These are phyloP conservation scores for Edaphochlamys debaryana DNA, from an alignment of 139 green algal genomes.

Conservation along the genomic window DNA sequence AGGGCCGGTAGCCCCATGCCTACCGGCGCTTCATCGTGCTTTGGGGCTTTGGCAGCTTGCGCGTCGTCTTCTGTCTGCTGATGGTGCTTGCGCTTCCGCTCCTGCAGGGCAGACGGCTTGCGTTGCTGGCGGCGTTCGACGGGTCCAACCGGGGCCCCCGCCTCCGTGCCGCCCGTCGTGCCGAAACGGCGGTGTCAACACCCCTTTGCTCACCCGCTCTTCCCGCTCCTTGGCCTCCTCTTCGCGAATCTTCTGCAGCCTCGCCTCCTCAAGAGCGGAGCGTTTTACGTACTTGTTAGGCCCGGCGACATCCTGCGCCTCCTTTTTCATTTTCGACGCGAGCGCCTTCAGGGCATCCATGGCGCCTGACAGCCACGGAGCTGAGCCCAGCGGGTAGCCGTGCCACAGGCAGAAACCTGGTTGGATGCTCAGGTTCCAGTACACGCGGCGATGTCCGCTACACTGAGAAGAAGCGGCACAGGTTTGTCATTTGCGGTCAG, in stretches of 20 bases:
- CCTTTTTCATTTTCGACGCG: conserved; percentile 60
- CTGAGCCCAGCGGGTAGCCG: no score
- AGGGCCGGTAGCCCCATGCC: background rate
- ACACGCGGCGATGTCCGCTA: no score
- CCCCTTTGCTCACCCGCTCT: conserved; percentile 55
- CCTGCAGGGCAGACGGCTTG: conserved; percentile 32
- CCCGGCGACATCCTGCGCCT: conserved; percentile 57
- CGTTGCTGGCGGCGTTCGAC: no score
- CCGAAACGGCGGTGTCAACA: no score
- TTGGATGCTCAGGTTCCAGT: no score
- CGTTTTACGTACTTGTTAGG: conserved; percentile 42
- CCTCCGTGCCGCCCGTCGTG: no score
- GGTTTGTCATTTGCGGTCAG: no score
- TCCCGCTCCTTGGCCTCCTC: conserved; percentile 62
- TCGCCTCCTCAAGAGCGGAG: conserved; percentile 66
- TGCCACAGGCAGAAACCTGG: no score
- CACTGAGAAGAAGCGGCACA: no score
- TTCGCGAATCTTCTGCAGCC: conserved; percentile 63
- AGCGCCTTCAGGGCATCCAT: conserved; percentile 69
- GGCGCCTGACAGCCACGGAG: no score
- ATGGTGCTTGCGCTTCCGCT: conserved; percentile 44
- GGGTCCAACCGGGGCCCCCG: no score
- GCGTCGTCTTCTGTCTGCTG: conserved; percentile 1
- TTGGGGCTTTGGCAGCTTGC: background rate
- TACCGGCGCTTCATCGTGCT: background rate